Conservation (phyloP, 495 filamentous ascomycete genomes). For the Penicillium lagena region DNA sequence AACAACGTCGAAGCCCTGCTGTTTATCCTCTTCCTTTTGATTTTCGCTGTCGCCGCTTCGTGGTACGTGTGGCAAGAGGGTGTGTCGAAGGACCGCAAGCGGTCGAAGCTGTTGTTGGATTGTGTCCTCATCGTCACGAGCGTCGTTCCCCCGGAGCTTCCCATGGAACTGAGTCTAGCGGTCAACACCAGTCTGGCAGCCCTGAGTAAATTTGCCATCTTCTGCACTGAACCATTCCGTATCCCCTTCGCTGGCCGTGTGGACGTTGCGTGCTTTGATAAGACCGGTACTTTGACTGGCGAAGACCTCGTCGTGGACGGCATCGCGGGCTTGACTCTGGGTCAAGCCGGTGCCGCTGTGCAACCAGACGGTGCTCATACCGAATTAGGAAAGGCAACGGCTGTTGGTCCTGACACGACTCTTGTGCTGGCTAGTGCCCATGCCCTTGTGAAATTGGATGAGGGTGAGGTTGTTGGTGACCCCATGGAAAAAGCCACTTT, state of each 20-base stretch:
- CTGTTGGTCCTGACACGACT: slow-evolving; percentile 72
- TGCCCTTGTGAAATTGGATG: slow-evolving; percentile 90
- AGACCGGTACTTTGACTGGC: slow-evolving; percentile 94
- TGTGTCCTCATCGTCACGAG: slow-evolving; percentile 97
- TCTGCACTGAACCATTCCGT: slow-evolving; percentile 98
- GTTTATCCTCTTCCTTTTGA: slow-evolving; percentile 93
- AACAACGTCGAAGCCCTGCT: slow-evolving; percentile 91
- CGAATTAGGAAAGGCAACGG: slow-evolving; percentile 57
- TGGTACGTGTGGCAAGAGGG: slow-evolving; percentile 99
- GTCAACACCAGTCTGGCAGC: slow-evolving; percentile 99
- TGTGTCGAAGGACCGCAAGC: slow-evolving; percentile 85
- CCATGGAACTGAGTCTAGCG: slow-evolving; percentile 95
- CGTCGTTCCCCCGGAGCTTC: slow-evolving; percentile 93
- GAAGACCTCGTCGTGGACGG: slow-evolving; percentile 97
- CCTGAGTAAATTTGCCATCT: slow-evolving; percentile 90
- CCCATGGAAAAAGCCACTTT: slow-evolving; percentile 99
- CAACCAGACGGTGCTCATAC: slow-evolving; percentile 76
- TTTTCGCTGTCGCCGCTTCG: slow-evolving; percentile 96
- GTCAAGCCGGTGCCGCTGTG: slow-evolving; percentile 56
- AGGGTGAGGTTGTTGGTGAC: slow-evolving; percentile 95
- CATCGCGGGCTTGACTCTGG: slow-evolving; percentile 80
- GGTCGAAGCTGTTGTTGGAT: slow-evolving; percentile 93
- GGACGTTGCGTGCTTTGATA: slow-evolving; percentile 97
- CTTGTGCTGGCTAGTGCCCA: slow-evolving; percentile 94
- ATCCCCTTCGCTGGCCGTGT: slow-evolving; percentile 96